Evolutionary conservation across 2,329 filamentous ascomycete genomes (phyloP).

Genomic region (Alternaria viburni): DNA sequence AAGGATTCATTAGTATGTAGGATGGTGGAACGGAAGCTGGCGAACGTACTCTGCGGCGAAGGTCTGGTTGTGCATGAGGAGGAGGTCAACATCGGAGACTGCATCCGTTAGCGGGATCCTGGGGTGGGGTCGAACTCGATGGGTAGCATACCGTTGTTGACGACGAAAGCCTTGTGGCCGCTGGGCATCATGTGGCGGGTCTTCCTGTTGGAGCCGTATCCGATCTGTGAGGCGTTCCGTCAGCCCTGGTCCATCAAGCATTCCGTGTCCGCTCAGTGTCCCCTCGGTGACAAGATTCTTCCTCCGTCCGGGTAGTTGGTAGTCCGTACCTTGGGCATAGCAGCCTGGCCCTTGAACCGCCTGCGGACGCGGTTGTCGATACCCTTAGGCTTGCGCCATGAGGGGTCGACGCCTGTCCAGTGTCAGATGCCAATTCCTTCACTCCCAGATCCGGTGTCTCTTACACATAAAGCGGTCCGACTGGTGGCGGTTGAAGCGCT

Average conservation of each 20-base stretch:
- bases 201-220: constrained; percentile 99
- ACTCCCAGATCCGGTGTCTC: constrained; percentile 20
- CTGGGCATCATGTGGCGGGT: constrained; percentile 98
- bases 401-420: constrained; percentile 67
- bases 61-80: constrained; percentile 99
- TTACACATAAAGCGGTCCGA: constrained; percentile 90
- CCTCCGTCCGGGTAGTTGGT: constrained; percentile 7
- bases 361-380: constrained; percentile 98
- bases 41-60: constrained; percentile 91
- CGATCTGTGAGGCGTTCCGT: constrained; percentile 71
- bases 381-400: constrained; percentile 99
- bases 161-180: constrained; percentile 99
- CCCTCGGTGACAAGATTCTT: neutral
- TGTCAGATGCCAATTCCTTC: constrained; percentile 33
- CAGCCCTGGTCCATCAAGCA: constrained; percentile 29
- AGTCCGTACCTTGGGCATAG: constrained; percentile 92
- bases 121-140: neutral
- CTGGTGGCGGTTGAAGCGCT: constrained; percentile 97
- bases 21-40: neutral
- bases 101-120: constrained; percentile 41
- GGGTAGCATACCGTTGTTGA: constrained; percentile 73
- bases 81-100: constrained; percentile 86
- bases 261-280: neutral
- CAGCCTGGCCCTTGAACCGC: constrained; percentile 94
- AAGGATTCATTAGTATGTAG: constrained; percentile 13